Evolutionary conservation across 306 rosid species (phyloP).

Genomic region (Malus sylvestris): DNA sequence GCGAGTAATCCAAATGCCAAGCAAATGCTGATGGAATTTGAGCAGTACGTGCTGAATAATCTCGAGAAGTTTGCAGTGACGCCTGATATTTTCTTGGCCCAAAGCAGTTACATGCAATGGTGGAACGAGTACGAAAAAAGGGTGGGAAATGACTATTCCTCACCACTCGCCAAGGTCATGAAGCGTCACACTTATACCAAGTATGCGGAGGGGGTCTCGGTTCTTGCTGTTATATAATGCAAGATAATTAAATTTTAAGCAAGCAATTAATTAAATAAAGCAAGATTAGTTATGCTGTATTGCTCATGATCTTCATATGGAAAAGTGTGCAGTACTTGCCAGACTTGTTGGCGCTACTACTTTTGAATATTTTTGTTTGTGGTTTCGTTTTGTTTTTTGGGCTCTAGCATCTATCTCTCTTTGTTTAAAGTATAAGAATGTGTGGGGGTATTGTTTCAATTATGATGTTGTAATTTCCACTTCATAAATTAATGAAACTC

Average conservation of each 20-base stretch:
- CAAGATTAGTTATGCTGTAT: too few species aligned
- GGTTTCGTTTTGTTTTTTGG: too few species aligned
- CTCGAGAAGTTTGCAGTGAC: constrained; percentile 40
- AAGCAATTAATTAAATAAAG: too few species aligned
- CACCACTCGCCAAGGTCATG: constrained; percentile 34
- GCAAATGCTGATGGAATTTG: constrained; percentile 29
- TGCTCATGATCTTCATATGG: too few species aligned
- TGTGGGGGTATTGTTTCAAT: too few species aligned
- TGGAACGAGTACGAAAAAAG: constrained; percentile 36
- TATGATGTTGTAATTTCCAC: too few species aligned
- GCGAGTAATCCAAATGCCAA: constrained; percentile 6
- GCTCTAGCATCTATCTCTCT: too few species aligned
- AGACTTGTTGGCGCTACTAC: too few species aligned
- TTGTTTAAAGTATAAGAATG: too few species aligned
- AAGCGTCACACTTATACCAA: not conserved
- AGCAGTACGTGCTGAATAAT: constrained; percentile 30
- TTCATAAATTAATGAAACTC: too few species aligned
- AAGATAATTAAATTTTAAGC: not conserved
- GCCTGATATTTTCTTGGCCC: constrained; percentile 51
- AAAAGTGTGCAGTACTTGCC: too few species aligned
- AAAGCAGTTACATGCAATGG: constrained; percentile 64
- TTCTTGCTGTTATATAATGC: not conserved
- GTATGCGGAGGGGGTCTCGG: constrained; percentile 22
- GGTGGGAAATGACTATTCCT: constrained; percentile 4
- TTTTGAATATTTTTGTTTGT: too few species aligned